A percentile compares a stretch with the other conserved stretches of the same genome.
Conservation (phyloP, 2,329 filamentous ascomycete species). For the Cephalotrichum gorgonifer region DNA sequence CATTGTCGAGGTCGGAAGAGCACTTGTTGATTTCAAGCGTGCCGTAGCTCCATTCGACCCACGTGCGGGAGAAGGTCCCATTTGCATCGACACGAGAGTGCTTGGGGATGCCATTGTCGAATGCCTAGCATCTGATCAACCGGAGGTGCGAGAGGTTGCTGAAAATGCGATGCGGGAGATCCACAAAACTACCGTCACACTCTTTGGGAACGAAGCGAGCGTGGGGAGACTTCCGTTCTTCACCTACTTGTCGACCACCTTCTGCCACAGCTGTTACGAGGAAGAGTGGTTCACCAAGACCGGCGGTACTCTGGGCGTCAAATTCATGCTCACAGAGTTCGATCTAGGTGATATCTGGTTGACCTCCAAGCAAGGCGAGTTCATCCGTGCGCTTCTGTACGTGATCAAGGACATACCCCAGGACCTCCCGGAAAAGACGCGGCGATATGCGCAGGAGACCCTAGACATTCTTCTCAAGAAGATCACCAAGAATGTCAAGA, state of each 20-base stretch:
- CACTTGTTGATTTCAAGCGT: conserved; percentile 73
- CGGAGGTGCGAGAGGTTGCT: conserved; percentile 70
- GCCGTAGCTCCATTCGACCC: conserved; percentile 72
- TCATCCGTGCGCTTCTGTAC: conserved; percentile 85
- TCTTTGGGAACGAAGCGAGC: conserved; percentile 66
- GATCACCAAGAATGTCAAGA: conserved; percentile 69
- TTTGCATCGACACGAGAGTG: conserved; percentile 77
- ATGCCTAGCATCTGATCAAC: conserved; percentile 76
- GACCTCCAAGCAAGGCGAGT: conserved; percentile 70
- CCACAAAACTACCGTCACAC: conserved; percentile 62
- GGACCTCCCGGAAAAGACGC: conserved; percentile 83
- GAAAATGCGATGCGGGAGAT: conserved; percentile 69
- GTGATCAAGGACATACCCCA: conserved; percentile 97
- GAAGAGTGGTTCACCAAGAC: conserved; percentile 99
- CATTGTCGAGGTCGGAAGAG: conserved; percentile 76
- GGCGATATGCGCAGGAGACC: conserved; percentile 72
- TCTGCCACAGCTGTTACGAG: conserved; percentile 91
- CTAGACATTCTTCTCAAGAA: conserved; percentile 68
- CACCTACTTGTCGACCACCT: conserved; percentile 66
- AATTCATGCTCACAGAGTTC: conserved; percentile 74
- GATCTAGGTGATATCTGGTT: conserved; percentile 81
- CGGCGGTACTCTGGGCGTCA: conserved; percentile 83
- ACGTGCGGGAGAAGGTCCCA: conserved; percentile 72
- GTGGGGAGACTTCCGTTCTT: conserved; percentile 78
- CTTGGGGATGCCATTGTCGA: conserved; percentile 86